Evolutionary conservation across 2,329 filamentous ascomycete genomes (phyloP), one percentile per base, ranked within the genome.

Genomic region (Alternaria postmessia): DNA sequence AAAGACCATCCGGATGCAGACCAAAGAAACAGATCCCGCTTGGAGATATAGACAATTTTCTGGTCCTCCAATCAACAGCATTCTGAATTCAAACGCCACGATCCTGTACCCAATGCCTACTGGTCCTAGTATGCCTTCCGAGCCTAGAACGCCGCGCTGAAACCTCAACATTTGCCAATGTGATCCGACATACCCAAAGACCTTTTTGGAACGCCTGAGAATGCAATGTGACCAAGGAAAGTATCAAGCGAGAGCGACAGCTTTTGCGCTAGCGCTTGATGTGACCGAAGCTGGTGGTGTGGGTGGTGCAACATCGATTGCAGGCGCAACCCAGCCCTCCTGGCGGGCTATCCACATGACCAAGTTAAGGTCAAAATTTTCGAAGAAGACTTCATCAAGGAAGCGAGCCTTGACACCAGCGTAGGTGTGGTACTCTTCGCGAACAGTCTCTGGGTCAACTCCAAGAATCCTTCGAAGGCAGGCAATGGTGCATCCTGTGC

Each of bases 401-500:
- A 78, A 73, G 30, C 85, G 82, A 16, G 82, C 79, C 61, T 87
- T 87, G 0, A 80, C 79, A 36, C 75, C 76, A 0, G 85, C 82
- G 67, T 89, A 94, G 1, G 81, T 80, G 63, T 84, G 82, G 80
- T 96, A 97, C 78, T 97, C 94, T 51, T 87, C 83, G 36, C 95
- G 77, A 36, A 91, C 86, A 16, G 82, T 80, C 1, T 84, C 76
- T 1, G 88, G 76, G 18, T 87, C 81, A 88, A 91, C 92, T 14
- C 90, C 74, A 32, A 65, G 86, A 12, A 91, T 80, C 75, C 91
- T 92, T 64, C 93, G 89, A 63, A 96, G 85, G 58, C 91, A 89
- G 18, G 88, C 94, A 49, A 94, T 86, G n/a, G 95, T 90, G 73
- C 93, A 97, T 22, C 94, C 94, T 18, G 94, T 97, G 59, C 94